Conservation (phyloP, 31 red algal species). For the Bonnemaisonia californica region DNA sequence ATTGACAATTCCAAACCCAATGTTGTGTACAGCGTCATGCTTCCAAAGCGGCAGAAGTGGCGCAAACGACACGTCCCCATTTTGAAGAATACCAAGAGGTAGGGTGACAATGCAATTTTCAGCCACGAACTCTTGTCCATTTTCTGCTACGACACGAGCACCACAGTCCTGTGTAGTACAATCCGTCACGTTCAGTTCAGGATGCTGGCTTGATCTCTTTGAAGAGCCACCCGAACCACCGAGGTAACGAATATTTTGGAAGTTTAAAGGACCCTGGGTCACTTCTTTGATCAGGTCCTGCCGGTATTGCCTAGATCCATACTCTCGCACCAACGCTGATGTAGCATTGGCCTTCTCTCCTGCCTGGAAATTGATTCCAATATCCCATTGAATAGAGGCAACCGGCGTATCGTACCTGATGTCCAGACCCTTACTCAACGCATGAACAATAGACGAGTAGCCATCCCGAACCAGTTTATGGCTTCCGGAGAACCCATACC, state of each 20-base stretch:
- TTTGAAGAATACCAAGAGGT: constrained; percentile 82
- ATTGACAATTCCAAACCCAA: constrained; percentile 88
- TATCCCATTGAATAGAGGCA: constrained; percentile 48
- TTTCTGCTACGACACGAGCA: constrained; percentile 54
- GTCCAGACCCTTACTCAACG: constrained; percentile 63
- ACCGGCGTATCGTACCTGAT: constrained; percentile 55
- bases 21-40: constrained; percentile 47
- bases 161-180: constrained; percentile 12
- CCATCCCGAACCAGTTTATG: constrained; percentile 85
- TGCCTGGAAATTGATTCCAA: constrained; percentile 32
- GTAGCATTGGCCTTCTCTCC: background rate
- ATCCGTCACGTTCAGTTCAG: constrained; percentile 8
- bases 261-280: background rate
- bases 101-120: constrained; percentile 68
- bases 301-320: background rate
- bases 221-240: background rate
- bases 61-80: constrained; percentile 62
- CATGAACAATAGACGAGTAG: constrained; percentile 73
- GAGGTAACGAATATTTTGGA: background rate
- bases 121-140: constrained; percentile 56
- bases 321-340: background rate
- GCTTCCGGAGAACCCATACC: constrained; percentile 73
- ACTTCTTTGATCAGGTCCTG: background rate
- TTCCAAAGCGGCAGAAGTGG: constrained; percentile 80
- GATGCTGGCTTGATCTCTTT: background rate